A percentile compares a stretch with the other conserved stretches of the same genome.
phyloP scores from a whole-genome alignment of 2,329 filamentous ascomycete species.

The Aaosphaeria arxii region DNA sequence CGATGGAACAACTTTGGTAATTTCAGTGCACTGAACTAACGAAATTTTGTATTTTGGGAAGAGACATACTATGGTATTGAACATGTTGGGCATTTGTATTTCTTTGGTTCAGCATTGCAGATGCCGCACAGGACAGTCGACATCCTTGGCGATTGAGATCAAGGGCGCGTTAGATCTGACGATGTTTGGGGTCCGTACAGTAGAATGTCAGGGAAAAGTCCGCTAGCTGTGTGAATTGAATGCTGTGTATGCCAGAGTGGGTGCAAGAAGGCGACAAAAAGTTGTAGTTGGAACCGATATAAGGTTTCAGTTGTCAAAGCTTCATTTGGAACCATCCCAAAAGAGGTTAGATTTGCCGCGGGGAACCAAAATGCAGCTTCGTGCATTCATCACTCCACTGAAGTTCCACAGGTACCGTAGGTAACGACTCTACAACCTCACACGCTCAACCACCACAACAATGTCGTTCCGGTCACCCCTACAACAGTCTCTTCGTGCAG shows the following conservation, averaged over 20 bases:
- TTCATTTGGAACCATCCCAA: not conserved
- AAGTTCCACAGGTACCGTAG: not conserved
- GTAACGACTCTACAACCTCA: not conserved
- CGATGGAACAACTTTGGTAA: conserved; percentile 28
- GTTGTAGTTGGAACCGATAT: not conserved
- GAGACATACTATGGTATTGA: conserved; percentile 43
- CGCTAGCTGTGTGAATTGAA: too few relatives aligned
- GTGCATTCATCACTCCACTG: conserved; percentile 14
- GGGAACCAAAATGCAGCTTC: conserved; percentile 4
- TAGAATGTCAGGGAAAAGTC: too few relatives aligned
- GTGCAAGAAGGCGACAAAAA: not conserved
- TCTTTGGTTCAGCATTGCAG: conserved; percentile 43
- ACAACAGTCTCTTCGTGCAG: conserved; percentile 11
- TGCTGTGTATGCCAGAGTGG: too few relatives aligned
- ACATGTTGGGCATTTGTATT: conserved; percentile 52
- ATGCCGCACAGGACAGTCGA: conserved; percentile 36
- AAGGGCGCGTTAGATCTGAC: too few relatives aligned
- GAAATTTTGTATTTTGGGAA: not conserved
- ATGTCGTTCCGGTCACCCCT: conserved; percentile 27
- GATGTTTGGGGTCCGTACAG: too few relatives aligned
- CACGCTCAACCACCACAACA: conserved; percentile 6
- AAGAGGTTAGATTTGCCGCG: conserved; percentile 25
- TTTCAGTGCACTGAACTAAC: not conserved
- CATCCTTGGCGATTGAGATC: too few relatives aligned
- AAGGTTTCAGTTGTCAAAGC: not conserved